Conservation (phyloP, 768 basidiomycete genomes). For the Leccinum broughii region DNA sequence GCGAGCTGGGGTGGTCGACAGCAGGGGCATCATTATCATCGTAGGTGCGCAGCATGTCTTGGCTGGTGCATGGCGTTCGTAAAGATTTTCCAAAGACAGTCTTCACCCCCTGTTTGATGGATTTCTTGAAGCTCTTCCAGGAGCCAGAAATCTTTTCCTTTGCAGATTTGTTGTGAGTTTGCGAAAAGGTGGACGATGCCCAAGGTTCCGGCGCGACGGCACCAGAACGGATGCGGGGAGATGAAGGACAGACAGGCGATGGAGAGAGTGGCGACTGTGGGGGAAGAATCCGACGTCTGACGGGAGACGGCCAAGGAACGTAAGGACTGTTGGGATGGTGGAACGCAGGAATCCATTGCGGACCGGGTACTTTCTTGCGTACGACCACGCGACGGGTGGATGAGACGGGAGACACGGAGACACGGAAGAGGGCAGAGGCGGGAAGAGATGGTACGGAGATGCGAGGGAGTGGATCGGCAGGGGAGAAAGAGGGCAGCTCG, state of each 20-base stretch:
- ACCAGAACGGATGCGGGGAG: conserved; percentile 37
- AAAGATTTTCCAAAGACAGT: conserved; percentile 16
- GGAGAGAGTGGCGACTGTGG: conserved; percentile 36
- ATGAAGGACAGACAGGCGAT: conserved; percentile 38
- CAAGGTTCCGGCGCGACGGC: conserved; percentile 45
- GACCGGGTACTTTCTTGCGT: conserved; percentile 25
- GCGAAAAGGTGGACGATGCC: conserved; percentile 25
- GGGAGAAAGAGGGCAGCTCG: conserved; percentile 39
- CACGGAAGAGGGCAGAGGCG: conserved; percentile 18
- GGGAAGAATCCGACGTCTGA: conserved; percentile 44
- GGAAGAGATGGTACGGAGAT: conserved; percentile 15
- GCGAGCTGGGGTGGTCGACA: not conserved
- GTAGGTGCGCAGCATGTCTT: conserved; percentile 11
- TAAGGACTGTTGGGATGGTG: conserved; percentile 58
- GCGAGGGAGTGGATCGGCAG: conserved; percentile 8
- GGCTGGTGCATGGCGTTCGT: conserved; percentile 9
- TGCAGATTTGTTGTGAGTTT: conserved; percentile 21
- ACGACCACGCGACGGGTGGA: conserved; percentile 12
- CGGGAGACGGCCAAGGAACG: conserved; percentile 47
- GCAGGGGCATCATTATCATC: conserved; percentile 6
- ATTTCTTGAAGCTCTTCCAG: conserved; percentile 37
- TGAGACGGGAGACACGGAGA: conserved; percentile 17
- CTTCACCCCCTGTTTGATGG: conserved; percentile 25
- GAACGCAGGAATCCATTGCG: conserved; percentile 39
- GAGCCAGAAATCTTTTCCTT: conserved; percentile 23